Conservation (phyloP, 1,284 basidiomycete species). For the Malassezia dermatis region DNA sequence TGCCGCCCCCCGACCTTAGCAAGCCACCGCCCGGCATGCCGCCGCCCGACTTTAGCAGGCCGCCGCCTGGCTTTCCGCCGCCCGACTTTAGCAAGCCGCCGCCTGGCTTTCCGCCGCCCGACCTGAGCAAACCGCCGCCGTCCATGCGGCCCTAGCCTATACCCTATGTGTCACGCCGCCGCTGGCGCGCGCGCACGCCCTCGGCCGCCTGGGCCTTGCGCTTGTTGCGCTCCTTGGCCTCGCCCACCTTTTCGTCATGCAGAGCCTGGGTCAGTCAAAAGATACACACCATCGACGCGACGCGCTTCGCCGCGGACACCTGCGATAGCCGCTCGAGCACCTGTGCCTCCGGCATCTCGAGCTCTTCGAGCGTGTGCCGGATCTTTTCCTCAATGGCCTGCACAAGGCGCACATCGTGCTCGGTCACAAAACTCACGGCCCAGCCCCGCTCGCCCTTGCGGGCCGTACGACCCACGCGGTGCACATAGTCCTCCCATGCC, state of each 20-base stretch:
- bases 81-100: constrained; percentile 4
- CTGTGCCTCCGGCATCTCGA: constrained; percentile 58
- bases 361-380: constrained; percentile 51
- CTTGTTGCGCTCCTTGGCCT: constrained; percentile 68
- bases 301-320: constrained; percentile 80
- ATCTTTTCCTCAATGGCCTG: constrained; percentile 76
- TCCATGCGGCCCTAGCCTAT: background rate
- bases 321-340: constrained; percentile 77
- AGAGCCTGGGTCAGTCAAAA: constrained; percentile 47
- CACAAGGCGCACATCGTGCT: constrained; percentile 77
- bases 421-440: constrained; percentile 87
- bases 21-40: constrained; percentile 1
- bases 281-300: constrained; percentile 72
- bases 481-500: constrained; percentile 56
- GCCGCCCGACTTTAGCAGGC: constrained; percentile 7
- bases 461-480: constrained; percentile 68
- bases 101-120: constrained; percentile 2
- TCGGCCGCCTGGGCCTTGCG: constrained; percentile 52
- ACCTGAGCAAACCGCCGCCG: constrained; percentile 4
- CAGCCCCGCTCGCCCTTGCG: constrained; percentile 81
- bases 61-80: constrained; percentile 7
- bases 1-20: constrained; percentile 1
- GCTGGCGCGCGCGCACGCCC: background rate
- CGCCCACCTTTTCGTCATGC: constrained; percentile 80
- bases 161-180: background rate